Base-by-base conservation (phyloP, 805 yeast species). In the Sporopachydermia quercuum region DNA sequence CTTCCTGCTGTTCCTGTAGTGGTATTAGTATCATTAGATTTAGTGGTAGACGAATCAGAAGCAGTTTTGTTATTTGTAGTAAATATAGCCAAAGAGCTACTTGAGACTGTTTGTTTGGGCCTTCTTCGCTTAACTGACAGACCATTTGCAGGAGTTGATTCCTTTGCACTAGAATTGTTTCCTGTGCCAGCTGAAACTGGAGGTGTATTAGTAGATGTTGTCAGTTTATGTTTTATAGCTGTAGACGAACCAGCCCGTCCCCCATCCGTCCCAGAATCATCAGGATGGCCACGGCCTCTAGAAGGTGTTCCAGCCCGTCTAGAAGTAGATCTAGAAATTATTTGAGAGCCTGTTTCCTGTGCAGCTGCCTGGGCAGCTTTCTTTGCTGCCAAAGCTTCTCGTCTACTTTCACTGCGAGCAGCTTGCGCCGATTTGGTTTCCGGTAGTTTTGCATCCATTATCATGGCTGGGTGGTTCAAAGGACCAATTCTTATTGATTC, bases 381-480 rank as follows among this genome's bases (percentile, higher is more conserved):
- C 47, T 74, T 77, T 2, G 96, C 96, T 2, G 94, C 95, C 49
- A 87, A 66, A 5, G 96, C 96, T 52, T 87, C 96, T 43, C 97
- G 69, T 47, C 96, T 68, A 37, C 81, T 72, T 60, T 89, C 97
- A 50, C 84, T 72, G 44, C 94, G 66, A 48, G 78, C 78, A 34
- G 80, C 68, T 46, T 83, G 91, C 0, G 78, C 79, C 1, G 84
- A 72, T 49, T 76, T 63, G 16, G 58, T 61, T 14, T 65, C 65
- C 19, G 71, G 71, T 30, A 68, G 54, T 42, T 68, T 65, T 5
- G 73, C 57, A 43, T 74, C 80, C 52, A 63, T 60, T 35, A 78
- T 71, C 71, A 85, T 77, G n/a, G 96, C 96, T 1, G 96, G 95
- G 56, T 91, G 96, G 53, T 80, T 74, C 47, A 73, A 66, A 1